Evolutionary conservation across 441 rosid species (phyloP), one percentile per base, ranked within the genome.

Genomic region (Pelargonium citronellum): DNA sequence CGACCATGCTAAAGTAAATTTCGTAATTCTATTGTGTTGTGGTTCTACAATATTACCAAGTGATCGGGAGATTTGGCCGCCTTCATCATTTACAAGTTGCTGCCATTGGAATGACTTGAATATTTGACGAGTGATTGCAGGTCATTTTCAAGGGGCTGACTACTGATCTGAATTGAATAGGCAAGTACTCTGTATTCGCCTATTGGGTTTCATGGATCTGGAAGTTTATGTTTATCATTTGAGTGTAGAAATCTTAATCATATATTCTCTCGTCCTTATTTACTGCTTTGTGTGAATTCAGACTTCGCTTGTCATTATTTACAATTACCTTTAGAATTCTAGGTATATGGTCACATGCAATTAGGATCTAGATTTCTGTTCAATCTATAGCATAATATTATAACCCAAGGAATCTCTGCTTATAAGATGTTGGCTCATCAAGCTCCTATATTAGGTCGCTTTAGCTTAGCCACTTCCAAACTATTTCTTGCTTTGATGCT

Each of bases 101-200:
- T 82, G 27, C 17, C 78, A 22, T 77, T 70, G 69, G 68, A 73
- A 69, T 72, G 74, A 51, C 46, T 34, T 69, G 71, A 71, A 43
- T 75, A 68, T 74, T 63, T 53, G 74, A 74, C 75, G 78, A 79
- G 79, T 66, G 66, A 68, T 73, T 77, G 61, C 84, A 64, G 75
- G 80, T 78, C 60, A 34, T 75, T 67, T 73, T 72, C 66, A 12
- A 67, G 83, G 72, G 70, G 81, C 74, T 49, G 78, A 53, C 79
- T 30, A 24, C 81, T 69, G 76, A 78, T 67, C 72, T 16, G 53
- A 53, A 63, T 73, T 63, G 73, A 27, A 75, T 85, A 85, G 86
- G 87, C 91, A 87, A 80, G 91, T 85, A 81, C 74, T 83, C 83
- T 85, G 78, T 75, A 79, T 79, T 70, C 82, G 76, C 69, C 76